Conservation (phyloP, 1,284 basidiomycete genomes). For the Puccinia polysora region DNA sequence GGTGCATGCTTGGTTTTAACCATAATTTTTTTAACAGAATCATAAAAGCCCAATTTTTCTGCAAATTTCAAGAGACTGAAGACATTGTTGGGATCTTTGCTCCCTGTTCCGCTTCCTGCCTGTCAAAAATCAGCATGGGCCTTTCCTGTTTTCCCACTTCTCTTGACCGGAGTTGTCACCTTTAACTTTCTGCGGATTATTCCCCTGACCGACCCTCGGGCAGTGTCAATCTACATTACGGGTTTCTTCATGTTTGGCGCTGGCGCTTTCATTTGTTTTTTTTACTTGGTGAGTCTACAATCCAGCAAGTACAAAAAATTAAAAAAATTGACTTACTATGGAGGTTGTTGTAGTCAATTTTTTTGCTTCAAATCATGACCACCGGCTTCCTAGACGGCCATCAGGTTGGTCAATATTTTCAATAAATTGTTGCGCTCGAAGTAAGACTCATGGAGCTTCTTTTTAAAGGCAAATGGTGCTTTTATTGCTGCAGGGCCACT, state of each 20-base stretch:
- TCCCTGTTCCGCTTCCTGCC: not conserved
- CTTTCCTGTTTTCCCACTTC: conserved; percentile 32
- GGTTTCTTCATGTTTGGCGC: conserved; percentile 24
- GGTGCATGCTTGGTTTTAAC: too few species aligned
- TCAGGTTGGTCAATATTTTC: too few species aligned
- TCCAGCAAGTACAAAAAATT: not conserved
- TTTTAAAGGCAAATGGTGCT: conserved; percentile 30
- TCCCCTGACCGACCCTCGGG: conserved; percentile 12
- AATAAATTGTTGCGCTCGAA: too few species aligned
- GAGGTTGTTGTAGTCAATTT: not conserved
- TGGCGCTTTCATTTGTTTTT: conserved; percentile 34
- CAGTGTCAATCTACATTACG: conserved; percentile 18
- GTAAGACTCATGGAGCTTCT: too few species aligned
- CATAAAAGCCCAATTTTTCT: too few species aligned
- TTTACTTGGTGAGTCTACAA: conserved; percentile 30
- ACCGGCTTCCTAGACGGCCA: conserved; percentile 28
- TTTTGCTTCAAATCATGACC: conserved; percentile 26
- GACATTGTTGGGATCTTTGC: not conserved
- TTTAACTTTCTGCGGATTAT: conserved; percentile 18
- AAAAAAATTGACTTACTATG: not conserved
- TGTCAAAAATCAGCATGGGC: conserved; percentile 21
- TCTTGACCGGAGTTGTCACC: conserved; percentile 32
- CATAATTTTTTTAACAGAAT: too few species aligned
- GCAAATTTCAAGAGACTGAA: too few species aligned
- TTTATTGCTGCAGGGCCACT: conserved; percentile 31